Percentiles rank a stretch among this genome's conserved stretches.
These are phyloP conservation scores for Leccinum pseudoinsigne DNA, from an alignment of 1,284 basidiomycete species.

Conservation along the genomic window DNA sequence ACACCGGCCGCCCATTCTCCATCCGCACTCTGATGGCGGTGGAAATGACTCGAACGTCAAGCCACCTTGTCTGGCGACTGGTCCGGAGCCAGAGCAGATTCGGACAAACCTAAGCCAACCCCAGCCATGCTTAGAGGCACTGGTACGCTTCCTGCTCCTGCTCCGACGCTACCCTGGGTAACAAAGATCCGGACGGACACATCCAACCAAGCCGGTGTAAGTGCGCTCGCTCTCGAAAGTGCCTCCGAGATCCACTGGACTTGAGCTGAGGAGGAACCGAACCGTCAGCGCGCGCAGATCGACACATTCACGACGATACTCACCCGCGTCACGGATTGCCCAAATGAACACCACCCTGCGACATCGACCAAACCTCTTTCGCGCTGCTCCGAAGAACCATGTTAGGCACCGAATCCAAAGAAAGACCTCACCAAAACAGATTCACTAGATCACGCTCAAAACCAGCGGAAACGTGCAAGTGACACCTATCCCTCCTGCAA, in stretches of 20 bases:
- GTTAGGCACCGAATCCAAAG: not conserved
- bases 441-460: slow-evolving; percentile 39
- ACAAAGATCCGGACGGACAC: slow-evolving; percentile 37
- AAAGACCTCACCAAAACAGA: not conserved
- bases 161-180: slow-evolving; percentile 23
- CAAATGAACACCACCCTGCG: slow-evolving; percentile 39
- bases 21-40: slow-evolving; percentile 14
- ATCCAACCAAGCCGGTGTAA: slow-evolving; percentile 23
- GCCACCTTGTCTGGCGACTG: slow-evolving; percentile 12
- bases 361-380: slow-evolving; percentile 22
- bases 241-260: slow-evolving; percentile 37
- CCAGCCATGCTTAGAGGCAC: slow-evolving; percentile 1
- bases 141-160: not conserved
- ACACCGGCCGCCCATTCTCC: slow-evolving; percentile 25
- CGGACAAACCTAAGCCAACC: not conserved
- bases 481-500: slow-evolving; percentile 42
- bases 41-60: slow-evolving; percentile 4
- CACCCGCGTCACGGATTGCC: slow-evolving; percentile 39
- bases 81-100: slow-evolving; percentile 14
- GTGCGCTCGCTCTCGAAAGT: slow-evolving; percentile 15
- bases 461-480: slow-evolving; percentile 42
- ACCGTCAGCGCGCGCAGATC: not conserved
- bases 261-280: slow-evolving; percentile 20
- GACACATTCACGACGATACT: slow-evolving; percentile 5
- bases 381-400: slow-evolving; percentile 25